A percentile compares a stretch with the other conserved stretches of the same genome.
phyloP scores from a whole-genome alignment of 2,329 filamentous ascomycete genomes.

The Didymella pomorum region DNA sequence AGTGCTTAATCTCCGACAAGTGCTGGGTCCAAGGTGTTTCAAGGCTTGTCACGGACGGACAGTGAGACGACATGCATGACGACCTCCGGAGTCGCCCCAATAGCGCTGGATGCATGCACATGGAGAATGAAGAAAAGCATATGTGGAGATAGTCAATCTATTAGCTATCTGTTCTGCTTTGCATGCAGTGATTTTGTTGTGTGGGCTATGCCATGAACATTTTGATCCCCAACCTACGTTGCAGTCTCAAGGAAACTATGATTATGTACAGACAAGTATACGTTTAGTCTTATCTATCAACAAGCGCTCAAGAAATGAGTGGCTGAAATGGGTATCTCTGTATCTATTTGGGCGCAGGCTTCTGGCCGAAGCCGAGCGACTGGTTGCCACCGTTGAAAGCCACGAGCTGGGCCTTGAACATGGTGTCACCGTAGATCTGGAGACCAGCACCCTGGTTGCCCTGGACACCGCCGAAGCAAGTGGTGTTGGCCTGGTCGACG shows the following conservation, averaged over 20 bases:
- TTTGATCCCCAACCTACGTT: not conserved
- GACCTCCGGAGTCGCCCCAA: not conserved
- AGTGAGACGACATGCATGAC: slow-evolving; percentile 1
- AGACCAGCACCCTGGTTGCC: slow-evolving; percentile 60
- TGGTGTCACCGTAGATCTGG: slow-evolving; percentile 70
- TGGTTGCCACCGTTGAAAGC: slow-evolving; percentile 65
- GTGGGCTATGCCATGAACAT: not conserved
- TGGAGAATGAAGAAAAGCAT: not conserved
- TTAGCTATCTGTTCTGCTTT: slow-evolving; percentile 9
- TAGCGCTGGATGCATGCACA: not conserved
- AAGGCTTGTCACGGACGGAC: slow-evolving; percentile 14
- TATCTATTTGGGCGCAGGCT: slow-evolving; percentile 16
- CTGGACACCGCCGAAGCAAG: slow-evolving; percentile 75
- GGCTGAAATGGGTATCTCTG: not conserved
- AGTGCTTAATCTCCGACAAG: slow-evolving; percentile 10
- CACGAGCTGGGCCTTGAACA: slow-evolving; percentile 68
- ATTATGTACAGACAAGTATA: slow-evolving; percentile 23
- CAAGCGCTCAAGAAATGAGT: slow-evolving; percentile 10
- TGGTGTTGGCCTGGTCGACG: slow-evolving; percentile 54
- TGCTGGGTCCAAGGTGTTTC: slow-evolving; percentile 10
- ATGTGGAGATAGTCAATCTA: slow-evolving; percentile 1
- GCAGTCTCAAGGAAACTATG: slow-evolving; percentile 6
- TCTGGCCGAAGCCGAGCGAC: slow-evolving; percentile 61
- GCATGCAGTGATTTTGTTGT: slow-evolving; percentile 1
- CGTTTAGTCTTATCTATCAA: slow-evolving; percentile 12